Percentiles rank a stretch among this genome's conserved stretches.
Evolutionary conservation across 306 rosid genomes (phyloP).

Genomic region (Acmispon strigosus): DNA sequence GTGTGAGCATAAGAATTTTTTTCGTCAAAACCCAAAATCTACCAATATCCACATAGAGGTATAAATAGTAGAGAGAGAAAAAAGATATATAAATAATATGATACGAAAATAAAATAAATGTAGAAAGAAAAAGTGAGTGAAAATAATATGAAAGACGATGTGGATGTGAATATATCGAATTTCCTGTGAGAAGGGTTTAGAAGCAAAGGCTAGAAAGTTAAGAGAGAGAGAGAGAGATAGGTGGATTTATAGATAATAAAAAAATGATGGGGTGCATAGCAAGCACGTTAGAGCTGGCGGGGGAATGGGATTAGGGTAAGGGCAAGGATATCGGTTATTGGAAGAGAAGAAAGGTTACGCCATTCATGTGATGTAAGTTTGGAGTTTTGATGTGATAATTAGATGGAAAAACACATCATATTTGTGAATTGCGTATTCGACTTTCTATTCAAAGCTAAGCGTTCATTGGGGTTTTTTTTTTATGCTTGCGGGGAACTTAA

Average conservation of each 20-base stretch:
- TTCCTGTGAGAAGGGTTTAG: background rate
- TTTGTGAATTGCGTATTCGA: background rate
- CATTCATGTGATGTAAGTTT: constrained; percentile 18
- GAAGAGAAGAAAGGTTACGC: constrained; percentile 33
- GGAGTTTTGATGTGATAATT: constrained; percentile 7
- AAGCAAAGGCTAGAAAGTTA: constrained; percentile 24
- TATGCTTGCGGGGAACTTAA: constrained; percentile 49
- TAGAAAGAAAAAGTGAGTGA: no score
- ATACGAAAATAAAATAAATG: no score
- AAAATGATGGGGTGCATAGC: constrained; percentile 6
- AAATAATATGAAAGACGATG: no score
- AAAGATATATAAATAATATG: no score
- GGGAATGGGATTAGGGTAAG: constrained; percentile 25
- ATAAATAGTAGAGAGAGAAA: no score
- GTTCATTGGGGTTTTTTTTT: constrained; percentile 25
- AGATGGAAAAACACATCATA: background rate
- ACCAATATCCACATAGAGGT: no score
- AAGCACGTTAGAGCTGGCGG: constrained; percentile 32
- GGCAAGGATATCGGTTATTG: constrained; percentile 28
- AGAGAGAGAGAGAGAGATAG: no score
- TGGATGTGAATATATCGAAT: no score
- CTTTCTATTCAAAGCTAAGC: constrained; percentile 58
- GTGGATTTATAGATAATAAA: background rate
- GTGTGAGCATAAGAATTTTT: no score
- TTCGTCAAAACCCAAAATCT: no score